A percentile compares a stretch with the other conserved stretches of the same genome.
These are phyloP conservation scores for Blastobotrys capitulatus DNA, from an alignment of 1,139 yeast species.

Conservation along the genomic window DNA sequence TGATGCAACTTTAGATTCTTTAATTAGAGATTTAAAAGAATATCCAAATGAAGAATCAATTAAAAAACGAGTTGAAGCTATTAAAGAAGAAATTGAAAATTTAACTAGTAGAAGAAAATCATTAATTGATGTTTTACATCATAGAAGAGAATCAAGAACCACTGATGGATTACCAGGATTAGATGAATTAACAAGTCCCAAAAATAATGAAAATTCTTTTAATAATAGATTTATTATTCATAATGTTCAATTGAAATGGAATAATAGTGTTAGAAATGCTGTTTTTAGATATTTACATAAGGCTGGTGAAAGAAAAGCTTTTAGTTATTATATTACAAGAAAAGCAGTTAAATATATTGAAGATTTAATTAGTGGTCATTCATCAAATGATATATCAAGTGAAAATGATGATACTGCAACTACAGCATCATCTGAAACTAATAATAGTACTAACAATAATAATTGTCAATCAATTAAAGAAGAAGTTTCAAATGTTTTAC, in stretches of 20 bases:
- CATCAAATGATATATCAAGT: constrained; percentile 5
- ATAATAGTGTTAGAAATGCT: constrained; percentile 57
- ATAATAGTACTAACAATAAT: background rate
- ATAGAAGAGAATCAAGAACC: constrained; percentile 4
- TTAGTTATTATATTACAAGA: constrained; percentile 58
- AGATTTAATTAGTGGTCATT: constrained; percentile 37
- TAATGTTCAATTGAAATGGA: constrained; percentile 75
- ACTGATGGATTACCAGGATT: constrained; percentile 7
- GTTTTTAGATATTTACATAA: constrained; percentile 58
- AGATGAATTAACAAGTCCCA: constrained; percentile 25
- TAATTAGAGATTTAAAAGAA: constrained; percentile 24
- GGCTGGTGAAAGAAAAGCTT: constrained; percentile 51
- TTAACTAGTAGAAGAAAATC: constrained; percentile 31
- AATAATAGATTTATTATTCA: constrained; percentile 78
- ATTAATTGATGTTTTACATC: constrained; percentile 20
- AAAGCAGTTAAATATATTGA: constrained; percentile 67
- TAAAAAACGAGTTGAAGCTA: constrained; percentile 25
- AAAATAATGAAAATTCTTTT: constrained; percentile 32
- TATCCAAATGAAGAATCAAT: constrained; percentile 25
- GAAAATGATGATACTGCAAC: background rate
- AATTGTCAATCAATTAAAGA: background rate
- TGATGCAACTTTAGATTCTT: constrained; percentile 34
- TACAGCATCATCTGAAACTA: background rate
- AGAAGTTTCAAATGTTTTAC: constrained; percentile 1
- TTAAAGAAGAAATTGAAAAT: constrained; percentile 35